phyloP scores from a whole-genome alignment of 176 grass and related monocot genomes.

The Rhynchospora tenuis region DNA sequence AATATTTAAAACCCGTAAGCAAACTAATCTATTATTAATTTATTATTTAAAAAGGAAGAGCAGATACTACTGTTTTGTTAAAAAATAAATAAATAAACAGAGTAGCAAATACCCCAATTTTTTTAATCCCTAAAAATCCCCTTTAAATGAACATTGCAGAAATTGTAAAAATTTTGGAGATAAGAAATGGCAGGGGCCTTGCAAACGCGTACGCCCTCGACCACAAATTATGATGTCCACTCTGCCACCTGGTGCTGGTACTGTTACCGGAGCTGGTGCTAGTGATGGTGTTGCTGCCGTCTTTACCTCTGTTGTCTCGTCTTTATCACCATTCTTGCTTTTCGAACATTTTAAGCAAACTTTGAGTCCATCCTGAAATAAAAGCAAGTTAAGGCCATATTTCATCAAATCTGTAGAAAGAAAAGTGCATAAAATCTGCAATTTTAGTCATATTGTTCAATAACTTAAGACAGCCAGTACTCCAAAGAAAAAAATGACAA shows the following conservation, averaged over 20 bases:
- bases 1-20: too few species aligned
- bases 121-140: too few species aligned
- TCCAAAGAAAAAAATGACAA: neutral
- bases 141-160: too few species aligned
- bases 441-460: neutral
- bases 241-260: neutral
- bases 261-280: neutral
- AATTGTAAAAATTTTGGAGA: too few species aligned
- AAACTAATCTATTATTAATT: too few species aligned
- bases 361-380: slow-evolving; percentile 65
- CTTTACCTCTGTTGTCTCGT: slow-evolving; percentile 35
- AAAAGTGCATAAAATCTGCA: neutral
- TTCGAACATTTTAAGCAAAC: slow-evolving; percentile 65
- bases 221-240: too few species aligned
- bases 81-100: too few species aligned
- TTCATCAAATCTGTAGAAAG: neutral
- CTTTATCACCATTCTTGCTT: slow-evolving; percentile 35
- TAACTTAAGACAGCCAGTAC: neutral
- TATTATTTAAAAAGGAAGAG: too few species aligned
- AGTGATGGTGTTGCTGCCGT: slow-evolving; percentile 12
- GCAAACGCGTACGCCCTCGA: too few species aligned
- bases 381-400: neutral
- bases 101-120: too few species aligned
- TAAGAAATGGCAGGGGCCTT: too few species aligned
- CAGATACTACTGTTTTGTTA: too few species aligned